Evolutionary conservation across 192 early-diverging fungal genomes (phyloP), one percentile per base, ranked within the genome.

Genomic region (Coemansia sp.): DNA sequence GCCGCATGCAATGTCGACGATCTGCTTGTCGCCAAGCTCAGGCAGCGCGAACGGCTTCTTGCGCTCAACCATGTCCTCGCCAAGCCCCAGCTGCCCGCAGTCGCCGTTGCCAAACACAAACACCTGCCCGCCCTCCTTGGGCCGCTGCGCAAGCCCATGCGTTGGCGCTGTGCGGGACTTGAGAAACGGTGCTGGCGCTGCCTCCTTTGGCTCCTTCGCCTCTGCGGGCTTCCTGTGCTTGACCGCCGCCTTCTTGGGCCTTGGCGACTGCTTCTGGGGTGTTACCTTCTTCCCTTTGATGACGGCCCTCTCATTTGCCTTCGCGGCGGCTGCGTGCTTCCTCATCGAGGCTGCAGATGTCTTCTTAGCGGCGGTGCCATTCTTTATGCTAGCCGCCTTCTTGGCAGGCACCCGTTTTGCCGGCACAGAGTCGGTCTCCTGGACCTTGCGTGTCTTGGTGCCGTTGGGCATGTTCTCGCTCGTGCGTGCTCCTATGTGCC

Each of bases 101-200:
- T 95, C 94, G 49, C 94, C 93, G 32, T 85, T 89, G 29, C 95
- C 95, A 71, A 94, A 88, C 52, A 93, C 92, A 69, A 90, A 91
- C 32, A 93, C 92, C 8, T 50, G 61, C 11, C 80, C 80, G n/a
- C 40, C 36, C 34, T 10, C 19, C 5, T 34, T 45, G 1, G 67
- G 48, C 19, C 67, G 75, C 65, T 58, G 10, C 1, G 71, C 54
- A 66, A 74, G 65, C 57, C 14, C 62, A 36, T 76, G 73, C 42
- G 76, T 63, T 2, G 63, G 50, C 32, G 66, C 70, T 10, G 62
- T 62, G 57, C 74, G 74, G 58, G 70, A 14, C 62, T 76, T 81
- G 63, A 70, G 66, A 74, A 81, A 81, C 11, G 74, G 66, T 48
- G 52, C 35, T 9, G 73, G 65, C 45, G 17, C 65, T 3, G 62